Evolutionary conservation across 805 yeast species (phyloP), one percentile per base, ranked within the genome.

Genomic region (Kuraishia hungarica): DNA sequence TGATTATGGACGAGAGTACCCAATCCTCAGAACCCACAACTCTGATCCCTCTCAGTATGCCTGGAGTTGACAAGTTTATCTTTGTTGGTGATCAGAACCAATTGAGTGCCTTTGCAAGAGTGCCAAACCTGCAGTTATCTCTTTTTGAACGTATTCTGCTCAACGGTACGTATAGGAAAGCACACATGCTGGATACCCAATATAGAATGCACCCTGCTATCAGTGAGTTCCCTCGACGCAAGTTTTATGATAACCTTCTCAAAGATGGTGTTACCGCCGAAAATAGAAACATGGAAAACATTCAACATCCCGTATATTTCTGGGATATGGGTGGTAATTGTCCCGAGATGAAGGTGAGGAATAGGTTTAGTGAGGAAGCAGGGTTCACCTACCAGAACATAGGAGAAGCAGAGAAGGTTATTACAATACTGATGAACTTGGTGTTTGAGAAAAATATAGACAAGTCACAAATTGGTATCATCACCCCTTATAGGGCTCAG

Each of bases 51-150:
- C 69, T 86, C 57, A 83, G 88, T 6, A 78, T 85, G 74, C 79
- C 82, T 2, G 87, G 87, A 17, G 83, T 85, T 53, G 79, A 79
- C 54, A 83, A 80, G 61, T 82, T 86, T 65, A 81, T 85, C 2
- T 81, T 86, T 63, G 91, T 91, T 46, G 92, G 91, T 58, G 93
- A 86, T 67, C 88, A 86, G 61, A 84, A 81, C 57, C 93, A 86
- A 66, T 73, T 86, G 71, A 81, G 87, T 64, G 81, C 87, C 59
- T 86, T 85, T 65, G 81, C 89, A 3, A 82, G 83, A 60, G 81
- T 85, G 22, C 87, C 88, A 52, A 78, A 81, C 55, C 70, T 86
- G 57, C 84, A 85, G 54, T 73, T 82, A 70, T 84, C 90, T 1
- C 67, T 86, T 55, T 86, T 86, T 62, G 90, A 86, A 70, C 73